Conservation (phyloP, 768 basidiomycete genomes). For the Heimioporus sp. region DNA sequence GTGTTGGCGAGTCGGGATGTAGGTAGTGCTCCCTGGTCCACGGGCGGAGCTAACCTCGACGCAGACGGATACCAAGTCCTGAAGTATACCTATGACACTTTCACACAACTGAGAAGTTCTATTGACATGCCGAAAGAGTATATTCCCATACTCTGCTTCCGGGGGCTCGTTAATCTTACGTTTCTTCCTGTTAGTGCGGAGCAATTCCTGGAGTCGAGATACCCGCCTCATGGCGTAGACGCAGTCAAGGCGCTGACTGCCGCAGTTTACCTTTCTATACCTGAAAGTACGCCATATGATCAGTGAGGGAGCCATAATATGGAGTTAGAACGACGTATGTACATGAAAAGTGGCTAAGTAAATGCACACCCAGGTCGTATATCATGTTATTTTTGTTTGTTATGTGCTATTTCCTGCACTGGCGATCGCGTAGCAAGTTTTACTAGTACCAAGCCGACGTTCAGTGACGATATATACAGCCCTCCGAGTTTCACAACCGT, state of each 20-base stretch:
- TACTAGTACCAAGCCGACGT: background rate
- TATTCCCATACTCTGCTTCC: background rate
- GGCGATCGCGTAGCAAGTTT: too few relatives aligned
- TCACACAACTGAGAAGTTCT: slow-evolving; percentile 47
- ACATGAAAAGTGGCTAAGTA: too few relatives aligned
- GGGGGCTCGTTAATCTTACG: slow-evolving; percentile 4
- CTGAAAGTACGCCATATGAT: slow-evolving; percentile 8
- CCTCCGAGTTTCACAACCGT: background rate
- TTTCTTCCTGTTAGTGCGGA: slow-evolving; percentile 18
- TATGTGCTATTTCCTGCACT: too few relatives aligned
- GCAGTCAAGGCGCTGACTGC: slow-evolving; percentile 13
- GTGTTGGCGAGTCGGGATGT: slow-evolving; percentile 67
- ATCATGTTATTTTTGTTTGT: too few relatives aligned
- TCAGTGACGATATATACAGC: background rate
- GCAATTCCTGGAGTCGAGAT: slow-evolving; percentile 16
- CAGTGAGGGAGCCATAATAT: background rate
- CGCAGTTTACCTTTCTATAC: slow-evolving; percentile 10
- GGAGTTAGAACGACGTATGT: too few relatives aligned
- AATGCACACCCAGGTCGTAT: too few relatives aligned
- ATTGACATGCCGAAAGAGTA: slow-evolving; percentile 61
- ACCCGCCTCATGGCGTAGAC: slow-evolving; percentile 22
- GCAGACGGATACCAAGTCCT: slow-evolving; percentile 55
- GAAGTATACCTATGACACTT: slow-evolving; percentile 54
- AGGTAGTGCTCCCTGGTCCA: slow-evolving; percentile 20
- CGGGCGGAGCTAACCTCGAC: background rate